Evolutionary conservation across 306 rosid genomes (phyloP), one percentile per base, ranked within the genome.

Genomic region (Cucurbita ficifolia): DNA sequence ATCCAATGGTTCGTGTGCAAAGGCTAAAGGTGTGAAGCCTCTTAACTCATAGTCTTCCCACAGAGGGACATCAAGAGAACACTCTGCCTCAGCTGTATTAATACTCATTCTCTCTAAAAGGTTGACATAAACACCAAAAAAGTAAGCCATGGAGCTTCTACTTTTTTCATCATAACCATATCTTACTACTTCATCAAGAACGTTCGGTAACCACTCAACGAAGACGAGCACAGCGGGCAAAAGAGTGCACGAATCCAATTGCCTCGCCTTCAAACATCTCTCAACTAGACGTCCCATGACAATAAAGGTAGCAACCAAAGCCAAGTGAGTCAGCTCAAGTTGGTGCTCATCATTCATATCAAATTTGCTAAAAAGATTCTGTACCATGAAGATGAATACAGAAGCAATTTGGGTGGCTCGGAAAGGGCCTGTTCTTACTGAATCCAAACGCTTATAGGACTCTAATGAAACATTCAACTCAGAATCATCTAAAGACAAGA

Each of bases 21-120:
- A 48, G 72, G 88, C 70, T 61, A 87, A 70, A 13, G 97, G 92
- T 43, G 79, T 77, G 81, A 91, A 95, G 24, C 97, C 96, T 82
- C 97, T 86, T 85, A 95, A 85, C 78, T 91, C 99, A 77, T 81
- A 89, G 82, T 91, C 99, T 80, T 95, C 99, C 99, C 99, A 95
- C 9, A 95, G 82, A 76, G 99, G 89, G 57, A 75, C 74, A 73
- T 60, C 64, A 75, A 78, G 80, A 11, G 78, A 55, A 77, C 49
- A 81, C 58, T 64, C 49, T 62, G 78, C 79, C 73, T 79, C 88
- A 57, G 60, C 74, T 18, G 65, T 80, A 17, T 75, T 43, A 43
- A 42, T 76, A 49, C 68, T 79, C 51, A 88, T 59, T 69, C 52
- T 77, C 81, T 79, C 78, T 8, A 86, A 75, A 70, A 95, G 96